These are phyloP conservation scores for Fusarium sp. DNA, from an alignment of 2,329 filamentous ascomycete genomes.

Conservation along the genomic window DNA sequence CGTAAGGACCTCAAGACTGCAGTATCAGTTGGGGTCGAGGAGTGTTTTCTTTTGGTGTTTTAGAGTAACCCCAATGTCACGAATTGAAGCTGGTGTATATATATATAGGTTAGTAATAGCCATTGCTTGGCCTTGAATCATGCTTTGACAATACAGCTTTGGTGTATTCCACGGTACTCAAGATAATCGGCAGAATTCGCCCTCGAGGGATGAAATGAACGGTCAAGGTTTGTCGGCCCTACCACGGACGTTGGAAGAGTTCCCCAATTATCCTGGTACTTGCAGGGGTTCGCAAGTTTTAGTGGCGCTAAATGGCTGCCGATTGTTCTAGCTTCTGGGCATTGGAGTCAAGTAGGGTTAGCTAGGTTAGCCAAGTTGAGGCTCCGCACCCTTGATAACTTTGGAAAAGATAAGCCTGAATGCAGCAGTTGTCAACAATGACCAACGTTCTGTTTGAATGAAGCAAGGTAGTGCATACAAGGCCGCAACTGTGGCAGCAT, in stretches of 20 bases:
- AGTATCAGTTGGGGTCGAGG: not conserved
- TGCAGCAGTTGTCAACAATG: not conserved
- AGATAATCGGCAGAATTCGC: not conserved
- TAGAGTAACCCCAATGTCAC: conserved; percentile 11
- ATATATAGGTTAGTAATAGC: not conserved
- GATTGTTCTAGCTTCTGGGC: conserved; percentile 24
- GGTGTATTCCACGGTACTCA: not conserved
- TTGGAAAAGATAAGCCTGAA: conserved; percentile 10
- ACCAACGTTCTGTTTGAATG: not conserved
- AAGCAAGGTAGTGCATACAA: not conserved
- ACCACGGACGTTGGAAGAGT: conserved; percentile 22
- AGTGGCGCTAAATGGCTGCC: conserved; percentile 25
- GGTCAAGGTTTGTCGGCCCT: conserved; percentile 25
- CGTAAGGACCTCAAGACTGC: not conserved
- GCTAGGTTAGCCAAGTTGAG: conserved; percentile 10
- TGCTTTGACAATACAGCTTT: not conserved
- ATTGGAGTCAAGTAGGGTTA: conserved; percentile 12
- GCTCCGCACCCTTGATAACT: conserved; percentile 6
- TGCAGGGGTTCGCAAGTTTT: conserved; percentile 19
- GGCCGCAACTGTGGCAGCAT: not conserved
- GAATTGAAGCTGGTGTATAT: not conserved
- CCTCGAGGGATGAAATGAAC: conserved; percentile 9
- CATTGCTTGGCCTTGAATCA: not conserved
- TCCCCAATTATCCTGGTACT: conserved; percentile 20
- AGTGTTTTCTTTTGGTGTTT: not conserved